Base-by-base conservation (phyloP, 805 yeast species). In the Candida insectorum region DNA sequence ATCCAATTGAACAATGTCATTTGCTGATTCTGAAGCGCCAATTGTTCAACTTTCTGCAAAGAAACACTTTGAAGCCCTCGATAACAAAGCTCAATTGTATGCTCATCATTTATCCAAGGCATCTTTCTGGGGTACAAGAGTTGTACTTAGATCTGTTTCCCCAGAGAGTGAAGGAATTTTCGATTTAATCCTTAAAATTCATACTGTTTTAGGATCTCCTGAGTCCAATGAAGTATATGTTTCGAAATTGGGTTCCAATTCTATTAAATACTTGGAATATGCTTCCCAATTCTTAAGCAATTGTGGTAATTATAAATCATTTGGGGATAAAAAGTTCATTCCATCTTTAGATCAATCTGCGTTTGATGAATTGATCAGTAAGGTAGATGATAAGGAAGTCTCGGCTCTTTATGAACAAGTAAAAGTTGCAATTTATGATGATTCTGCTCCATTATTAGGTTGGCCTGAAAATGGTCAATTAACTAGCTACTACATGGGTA, bases 101-200 rank as follows among this genome's bases (percentile, higher is more conserved):
- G 94, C 96, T 14, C 95, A 87, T 61, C 79, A 78, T 55, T 75
- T 87, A 58, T 77, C 89, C 24, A 76, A 81, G 50, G 96, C 95
- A 2, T 77, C 88, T 27, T 94, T 85, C 54, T 77, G 77, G 60
- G 96, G 96, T 24, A 73, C 93, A 8, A 69, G 93, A 42, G 85
- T 80, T 5, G 85, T 84, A 2, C 63, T 85, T 39, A 71, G 95
- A 49, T 86, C 87, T 25, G 94, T 87, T 5, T 80, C 89, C 8
- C 82, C 83, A 15, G 95, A 87, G 50, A 75, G 87, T 39, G 95
- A 87, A 56, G 54, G 59, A 15, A 82, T 86, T 39, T 85, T 69
- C 51, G 89, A 87, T 45, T 64, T 86, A 48, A 73, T 87, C 32
- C 56, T 87, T 41, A 51, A 56, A 1, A 59, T 86, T 36, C 87